These are phyloP conservation scores for Aspergillus diversus DNA, from an alignment of 495 filamentous ascomycete genomes.

Conservation along the genomic window DNA sequence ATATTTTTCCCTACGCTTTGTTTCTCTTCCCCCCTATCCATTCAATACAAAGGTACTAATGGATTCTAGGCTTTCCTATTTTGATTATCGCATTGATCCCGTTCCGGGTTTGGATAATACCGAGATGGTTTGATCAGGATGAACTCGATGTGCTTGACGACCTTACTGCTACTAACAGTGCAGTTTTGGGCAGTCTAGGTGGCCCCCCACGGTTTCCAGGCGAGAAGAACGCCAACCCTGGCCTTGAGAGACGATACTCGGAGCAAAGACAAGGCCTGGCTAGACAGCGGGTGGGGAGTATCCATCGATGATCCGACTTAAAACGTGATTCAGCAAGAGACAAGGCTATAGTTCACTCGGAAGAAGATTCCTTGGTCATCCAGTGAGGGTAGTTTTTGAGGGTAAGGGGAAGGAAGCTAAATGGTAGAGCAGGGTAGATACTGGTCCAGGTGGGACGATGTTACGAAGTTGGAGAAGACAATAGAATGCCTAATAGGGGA, in stretches of 20 bases:
- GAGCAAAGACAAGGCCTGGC: conserved; percentile 24
- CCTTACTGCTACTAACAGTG: conserved; percentile 73
- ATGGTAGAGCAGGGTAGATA: too few species aligned
- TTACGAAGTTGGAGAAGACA: too few species aligned
- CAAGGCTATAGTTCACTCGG: not conserved
- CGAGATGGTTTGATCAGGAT: conserved; percentile 60
- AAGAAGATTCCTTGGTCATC: not conserved
- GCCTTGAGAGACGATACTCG: conserved; percentile 20
- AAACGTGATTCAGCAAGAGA: too few species aligned
- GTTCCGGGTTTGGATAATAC: conserved; percentile 64
- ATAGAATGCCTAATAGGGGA: too few species aligned
- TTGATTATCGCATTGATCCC: conserved; percentile 78
- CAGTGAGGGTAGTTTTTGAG: too few species aligned
- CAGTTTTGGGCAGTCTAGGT: conserved; percentile 69
- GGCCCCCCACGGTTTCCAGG: conserved; percentile 57
- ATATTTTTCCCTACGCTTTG: conserved; percentile 4
- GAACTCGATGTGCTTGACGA: conserved; percentile 72
- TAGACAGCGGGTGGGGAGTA: conserved; percentile 22
- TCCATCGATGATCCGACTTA: conserved; percentile 8
- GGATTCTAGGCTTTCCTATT: conserved; percentile 62
- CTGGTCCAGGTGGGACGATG: too few species aligned
- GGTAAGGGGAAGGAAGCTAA: too few species aligned
- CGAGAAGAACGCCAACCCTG: conserved; percentile 19
- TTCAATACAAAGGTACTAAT: not conserved
- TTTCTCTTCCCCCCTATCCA: not conserved